phyloP scores from a whole-genome alignment of 2,329 filamentous ascomycete genomes.

The Colletotrichum destructivum region DNA sequence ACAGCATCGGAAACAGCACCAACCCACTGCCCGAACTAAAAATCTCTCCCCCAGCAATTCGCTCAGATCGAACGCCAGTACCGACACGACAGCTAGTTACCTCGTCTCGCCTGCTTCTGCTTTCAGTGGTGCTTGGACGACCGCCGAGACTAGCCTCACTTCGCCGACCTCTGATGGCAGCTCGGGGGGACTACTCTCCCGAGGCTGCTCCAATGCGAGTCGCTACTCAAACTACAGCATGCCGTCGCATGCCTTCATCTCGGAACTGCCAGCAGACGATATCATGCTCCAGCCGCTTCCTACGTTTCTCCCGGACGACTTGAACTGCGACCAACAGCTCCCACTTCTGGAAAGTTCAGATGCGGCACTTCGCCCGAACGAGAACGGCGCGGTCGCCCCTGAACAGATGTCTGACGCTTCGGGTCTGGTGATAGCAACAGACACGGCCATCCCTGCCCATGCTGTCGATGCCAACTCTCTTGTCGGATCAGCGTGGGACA shows the following conservation, averaged over 20 bases:
- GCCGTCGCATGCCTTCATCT: constrained; percentile 50
- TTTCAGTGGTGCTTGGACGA: constrained; percentile 60
- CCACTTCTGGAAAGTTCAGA: constrained; percentile 55
- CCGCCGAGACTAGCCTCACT: constrained; percentile 60
- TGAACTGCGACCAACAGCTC: constrained; percentile 53
- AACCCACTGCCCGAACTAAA: constrained; percentile 54
- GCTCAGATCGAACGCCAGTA: constrained; percentile 61
- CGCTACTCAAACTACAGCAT: constrained; percentile 43
- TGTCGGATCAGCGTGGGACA: constrained; percentile 61
- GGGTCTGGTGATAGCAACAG: not conserved
- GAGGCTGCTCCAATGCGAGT: constrained; percentile 45
- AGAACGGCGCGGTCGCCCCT: constrained; percentile 55
- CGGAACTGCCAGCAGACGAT: constrained; percentile 61
- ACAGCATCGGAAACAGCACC: constrained; percentile 49
- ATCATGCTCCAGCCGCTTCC: constrained; percentile 52
- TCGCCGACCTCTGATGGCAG: constrained; percentile 62
- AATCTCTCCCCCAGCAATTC: constrained; percentile 64
- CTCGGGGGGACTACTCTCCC: constrained; percentile 50
- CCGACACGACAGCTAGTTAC: constrained; percentile 56
- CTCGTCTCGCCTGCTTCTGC: constrained; percentile 65
- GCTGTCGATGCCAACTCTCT: constrained; percentile 56
- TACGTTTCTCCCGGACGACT: constrained; percentile 47
- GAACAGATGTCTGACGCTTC: constrained; percentile 45
- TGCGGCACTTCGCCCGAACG: constrained; percentile 53
- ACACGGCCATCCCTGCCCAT: constrained; percentile 42